phyloP scores from a whole-genome alignment of 169 alveolate species.

The Eimeria praecox region DNA sequence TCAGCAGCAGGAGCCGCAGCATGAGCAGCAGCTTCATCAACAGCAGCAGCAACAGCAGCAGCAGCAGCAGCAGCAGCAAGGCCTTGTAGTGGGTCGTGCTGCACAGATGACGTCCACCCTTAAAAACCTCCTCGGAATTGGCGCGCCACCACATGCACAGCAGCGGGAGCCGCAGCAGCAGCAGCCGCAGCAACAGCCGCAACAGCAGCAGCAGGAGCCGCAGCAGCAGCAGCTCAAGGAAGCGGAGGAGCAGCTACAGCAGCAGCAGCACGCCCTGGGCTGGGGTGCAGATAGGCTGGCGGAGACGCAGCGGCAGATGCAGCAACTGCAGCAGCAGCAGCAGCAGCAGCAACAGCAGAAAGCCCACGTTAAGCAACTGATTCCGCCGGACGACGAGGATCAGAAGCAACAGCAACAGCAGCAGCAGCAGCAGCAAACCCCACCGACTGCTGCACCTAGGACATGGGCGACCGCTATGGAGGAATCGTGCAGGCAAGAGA shows the following conservation, averaged over 20 bases:
- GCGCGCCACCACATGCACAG: slow-evolving; percentile 52
- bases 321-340: slow-evolving; percentile 33
- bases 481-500: slow-evolving; percentile 42
- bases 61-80: slow-evolving; percentile 52
- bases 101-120: slow-evolving; percentile 63
- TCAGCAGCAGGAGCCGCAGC: neutral
- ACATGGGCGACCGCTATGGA: slow-evolving; percentile 53
- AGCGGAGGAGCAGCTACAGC: slow-evolving; percentile 36
- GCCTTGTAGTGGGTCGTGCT: slow-evolving; percentile 2
- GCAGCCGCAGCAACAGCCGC: slow-evolving; percentile 8
- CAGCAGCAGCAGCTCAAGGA: slow-evolving; percentile 21
- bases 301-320: slow-evolving; percentile 64
- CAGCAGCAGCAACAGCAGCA: neutral
- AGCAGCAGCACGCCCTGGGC: neutral
- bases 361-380: neutral
- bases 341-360: slow-evolving; percentile 15
- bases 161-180: slow-evolving; percentile 42
- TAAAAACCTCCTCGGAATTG: slow-evolving; percentile 62
- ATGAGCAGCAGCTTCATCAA: neutral
- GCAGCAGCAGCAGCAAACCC: slow-evolving; percentile 42
- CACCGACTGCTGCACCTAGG: slow-evolving; percentile 10
- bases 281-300: neutral
- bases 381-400: neutral
- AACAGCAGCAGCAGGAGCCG: neutral
- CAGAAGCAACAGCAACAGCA: slow-evolving; percentile 53